These are phyloP conservation scores for Aspergillus pseudotamarii DNA, from an alignment of 2,329 filamentous ascomycete species.

Conservation along the genomic window DNA sequence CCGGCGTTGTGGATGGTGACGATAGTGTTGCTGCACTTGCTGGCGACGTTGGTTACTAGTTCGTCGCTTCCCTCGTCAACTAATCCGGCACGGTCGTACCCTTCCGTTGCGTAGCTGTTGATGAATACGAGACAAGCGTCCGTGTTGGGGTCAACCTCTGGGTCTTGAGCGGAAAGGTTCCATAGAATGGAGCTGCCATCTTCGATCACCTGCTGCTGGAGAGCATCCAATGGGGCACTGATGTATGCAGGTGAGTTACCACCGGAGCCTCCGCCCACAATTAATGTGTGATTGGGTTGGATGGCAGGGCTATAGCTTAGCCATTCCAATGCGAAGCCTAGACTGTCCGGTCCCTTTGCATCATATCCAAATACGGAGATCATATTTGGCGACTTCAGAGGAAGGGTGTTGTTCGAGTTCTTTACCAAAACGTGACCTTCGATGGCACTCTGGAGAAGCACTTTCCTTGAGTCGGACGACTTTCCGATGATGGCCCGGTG, in stretches of 20 bases:
- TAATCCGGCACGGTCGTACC: constrained; percentile 39
- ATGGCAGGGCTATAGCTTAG: neutral
- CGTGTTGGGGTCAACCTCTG: constrained; percentile 19
- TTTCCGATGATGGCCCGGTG: constrained; percentile 52
- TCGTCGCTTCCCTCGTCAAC: constrained; percentile 52
- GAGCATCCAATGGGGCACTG: constrained; percentile 57
- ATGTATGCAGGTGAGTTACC: constrained; percentile 52
- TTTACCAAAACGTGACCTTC: constrained; percentile 61
- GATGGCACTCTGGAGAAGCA: constrained; percentile 53
- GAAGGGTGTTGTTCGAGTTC: constrained; percentile 54
- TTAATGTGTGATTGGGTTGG: constrained; percentile 52
- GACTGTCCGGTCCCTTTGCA: constrained; percentile 17
- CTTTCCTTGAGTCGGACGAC: constrained; percentile 31
- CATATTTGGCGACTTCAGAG: constrained; percentile 39
- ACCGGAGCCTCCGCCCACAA: constrained; percentile 53
- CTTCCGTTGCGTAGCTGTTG: constrained; percentile 53
- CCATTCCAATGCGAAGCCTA: constrained; percentile 2
- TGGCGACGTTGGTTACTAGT: constrained; percentile 60
- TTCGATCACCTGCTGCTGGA: constrained; percentile 54
- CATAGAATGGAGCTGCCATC: constrained; percentile 52
- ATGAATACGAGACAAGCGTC: constrained; percentile 58
- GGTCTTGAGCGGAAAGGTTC: constrained; percentile 22
- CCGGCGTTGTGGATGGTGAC: constrained; percentile 69
- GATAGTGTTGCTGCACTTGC: constrained; percentile 63
- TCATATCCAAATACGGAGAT: constrained; percentile 32